Conservation (phyloP, 192 early-diverging fungal species). For the Coemansia umbellata region DNA sequence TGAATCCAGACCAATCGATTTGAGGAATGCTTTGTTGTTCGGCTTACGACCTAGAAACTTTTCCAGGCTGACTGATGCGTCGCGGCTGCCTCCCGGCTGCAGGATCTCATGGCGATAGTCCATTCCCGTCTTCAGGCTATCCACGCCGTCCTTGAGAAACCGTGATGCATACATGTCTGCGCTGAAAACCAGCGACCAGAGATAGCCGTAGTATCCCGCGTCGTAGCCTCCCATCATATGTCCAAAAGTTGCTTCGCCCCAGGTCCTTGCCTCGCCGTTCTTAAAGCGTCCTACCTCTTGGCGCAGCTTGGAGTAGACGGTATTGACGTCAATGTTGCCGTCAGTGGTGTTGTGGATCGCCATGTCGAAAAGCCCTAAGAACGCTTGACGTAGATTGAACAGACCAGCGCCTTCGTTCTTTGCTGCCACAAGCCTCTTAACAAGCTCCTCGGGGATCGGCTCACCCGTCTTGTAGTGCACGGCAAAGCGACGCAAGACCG, state of each 20-base stretch:
- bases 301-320: slow-evolving; percentile 46
- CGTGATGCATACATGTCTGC: slow-evolving; percentile 77
- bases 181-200: slow-evolving; percentile 75
- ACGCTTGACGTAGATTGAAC: slow-evolving; percentile 69
- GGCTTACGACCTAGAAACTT: slow-evolving; percentile 81
- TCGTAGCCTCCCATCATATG: slow-evolving; percentile 77
- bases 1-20: slow-evolving; percentile 57
- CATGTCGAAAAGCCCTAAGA: slow-evolving; percentile 77
- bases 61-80: slow-evolving; percentile 67
- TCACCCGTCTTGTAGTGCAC: slow-evolving; percentile 69
- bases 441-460: slow-evolving; percentile 67
- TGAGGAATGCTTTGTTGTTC: slow-evolving; percentile 72
- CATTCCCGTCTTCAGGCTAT: slow-evolving; percentile 18
- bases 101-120: slow-evolving; percentile 29
- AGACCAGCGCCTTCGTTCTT: slow-evolving; percentile 76
- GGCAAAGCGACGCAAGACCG: slow-evolving; percentile 55
- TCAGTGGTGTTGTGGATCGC: slow-evolving; percentile 62
- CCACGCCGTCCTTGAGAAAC: slow-evolving; percentile 60
- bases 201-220: slow-evolving; percentile 72
- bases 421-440: slow-evolving; percentile 63
- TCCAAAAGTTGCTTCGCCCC: slow-evolving; percentile 54
- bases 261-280: slow-evolving; percentile 50
- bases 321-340: slow-evolving; percentile 37
- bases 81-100: slow-evolving; percentile 50
- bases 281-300: slow-evolving; percentile 37